A percentile compares a stretch with the other conserved stretches of the same genome.
phyloP scores from a whole-genome alignment of 345 rosid species.

The Populus simonii region DNA sequence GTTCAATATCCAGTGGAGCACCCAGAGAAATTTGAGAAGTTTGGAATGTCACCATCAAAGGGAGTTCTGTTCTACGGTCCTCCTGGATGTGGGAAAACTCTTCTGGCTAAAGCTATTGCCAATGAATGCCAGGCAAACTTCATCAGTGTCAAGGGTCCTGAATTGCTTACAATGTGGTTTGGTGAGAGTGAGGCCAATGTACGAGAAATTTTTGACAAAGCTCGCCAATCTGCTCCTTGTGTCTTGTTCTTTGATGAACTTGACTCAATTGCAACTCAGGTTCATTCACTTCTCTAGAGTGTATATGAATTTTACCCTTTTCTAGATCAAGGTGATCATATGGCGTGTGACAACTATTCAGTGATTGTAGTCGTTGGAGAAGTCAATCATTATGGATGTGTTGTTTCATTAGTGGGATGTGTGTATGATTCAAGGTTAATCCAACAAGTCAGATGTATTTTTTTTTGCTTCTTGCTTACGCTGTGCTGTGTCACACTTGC shows the following conservation, averaged over 20 bases:
- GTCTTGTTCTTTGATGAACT: conserved; percentile 93
- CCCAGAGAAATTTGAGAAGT: conserved; percentile 94
- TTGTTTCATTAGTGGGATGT: not conserved
- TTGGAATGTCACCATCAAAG: conserved; percentile 96
- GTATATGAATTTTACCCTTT: not conserved
- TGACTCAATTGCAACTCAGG: conserved; percentile 97
- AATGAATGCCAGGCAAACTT: conserved; percentile 97
- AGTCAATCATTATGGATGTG: not conserved
- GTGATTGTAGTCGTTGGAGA: not conserved
- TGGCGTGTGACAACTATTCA: not conserved
- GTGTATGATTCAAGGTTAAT: not conserved
- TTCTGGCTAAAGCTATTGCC: conserved; percentile 93
- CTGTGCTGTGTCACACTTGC: conserved; percentile 10
- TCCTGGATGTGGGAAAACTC: conserved; percentile 98
- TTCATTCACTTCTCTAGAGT: conserved; percentile 13
- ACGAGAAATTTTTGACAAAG: conserved; percentile 93
- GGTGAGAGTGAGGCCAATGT: conserved; percentile 98
- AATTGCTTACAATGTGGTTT: conserved; percentile 97
- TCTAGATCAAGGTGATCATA: not conserved
- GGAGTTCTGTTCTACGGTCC: conserved; percentile 97
- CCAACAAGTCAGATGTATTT: not conserved
- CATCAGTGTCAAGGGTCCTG: conserved; percentile 94
- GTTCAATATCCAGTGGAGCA: conserved; percentile 99
- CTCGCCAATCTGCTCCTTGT: conserved; percentile 93
- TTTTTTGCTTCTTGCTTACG: conserved; percentile 1